Percentiles rank a stretch among this genome's conserved stretches.
phyloP scores from a whole-genome alignment of 768 basidiomycete genomes.

The Auricularia sp. region DNA sequence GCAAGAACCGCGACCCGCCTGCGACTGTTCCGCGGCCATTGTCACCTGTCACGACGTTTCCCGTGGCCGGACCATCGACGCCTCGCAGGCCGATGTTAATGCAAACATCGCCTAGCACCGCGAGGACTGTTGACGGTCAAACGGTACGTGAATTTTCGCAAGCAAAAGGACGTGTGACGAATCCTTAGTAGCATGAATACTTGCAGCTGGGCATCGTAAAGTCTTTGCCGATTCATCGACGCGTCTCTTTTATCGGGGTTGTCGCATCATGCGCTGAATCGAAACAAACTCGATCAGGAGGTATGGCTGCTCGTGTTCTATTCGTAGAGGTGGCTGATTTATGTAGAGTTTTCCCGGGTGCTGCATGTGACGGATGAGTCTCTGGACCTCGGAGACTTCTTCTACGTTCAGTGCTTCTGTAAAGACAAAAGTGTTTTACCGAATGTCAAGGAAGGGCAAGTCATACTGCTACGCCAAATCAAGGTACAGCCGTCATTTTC shows the following conservation, averaged over 20 bases:
- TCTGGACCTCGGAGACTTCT: background rate
- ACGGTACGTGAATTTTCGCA: background rate
- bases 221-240: background rate
- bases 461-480: constrained; percentile 6
- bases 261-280: constrained; percentile 1
- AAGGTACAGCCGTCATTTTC: background rate
- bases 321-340: background rate
- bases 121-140: background rate
- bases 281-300: constrained; percentile 5
- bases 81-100: background rate
- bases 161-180: background rate
- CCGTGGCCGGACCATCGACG: background rate
- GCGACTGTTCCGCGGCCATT: too few species aligned
- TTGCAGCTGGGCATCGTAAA: background rate
- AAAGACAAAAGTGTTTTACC: constrained; percentile 2
- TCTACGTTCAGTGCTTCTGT: background rate
- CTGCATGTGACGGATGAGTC: constrained; percentile 8
- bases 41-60: too few species aligned
- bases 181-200: background rate
- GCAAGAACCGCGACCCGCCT: background rate
- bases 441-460: constrained; percentile 3
- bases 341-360: constrained; percentile 1
- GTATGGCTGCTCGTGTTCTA: background rate
- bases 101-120: background rate
- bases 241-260: constrained; percentile 2